phyloP scores from a whole-genome alignment of 2,329 filamentous ascomycete species.

The Diplocarpon mali region DNA sequence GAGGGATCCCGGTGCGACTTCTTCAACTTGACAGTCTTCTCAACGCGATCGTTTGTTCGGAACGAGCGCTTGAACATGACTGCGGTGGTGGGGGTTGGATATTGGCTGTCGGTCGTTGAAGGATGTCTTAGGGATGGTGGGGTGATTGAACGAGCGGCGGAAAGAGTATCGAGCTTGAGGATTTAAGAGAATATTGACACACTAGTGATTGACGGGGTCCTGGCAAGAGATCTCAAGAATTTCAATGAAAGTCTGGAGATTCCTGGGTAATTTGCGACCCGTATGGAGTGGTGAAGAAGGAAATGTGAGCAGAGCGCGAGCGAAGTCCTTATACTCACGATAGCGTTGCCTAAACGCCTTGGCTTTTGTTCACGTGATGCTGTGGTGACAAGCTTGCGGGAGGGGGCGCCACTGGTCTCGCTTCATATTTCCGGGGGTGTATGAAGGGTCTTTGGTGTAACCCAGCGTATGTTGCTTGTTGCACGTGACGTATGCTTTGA shows the following conservation, averaged over 20 bases:
- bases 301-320: slow-evolving; percentile 13
- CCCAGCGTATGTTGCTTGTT: no score
- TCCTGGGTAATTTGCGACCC: slow-evolving; percentile 28
- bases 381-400: not conserved
- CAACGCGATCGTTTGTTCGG: slow-evolving; percentile 71
- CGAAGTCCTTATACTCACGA: slow-evolving; percentile 7
- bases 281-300: slow-evolving; percentile 27
- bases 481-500: no score
- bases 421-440: no score
- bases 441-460: no score
- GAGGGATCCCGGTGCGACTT: slow-evolving; percentile 67
- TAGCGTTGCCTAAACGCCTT: slow-evolving; percentile 7
- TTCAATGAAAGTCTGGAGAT: slow-evolving; percentile 29
- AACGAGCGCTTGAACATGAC: slow-evolving; percentile 92
- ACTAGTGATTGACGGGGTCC: slow-evolving; percentile 30
- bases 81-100: slow-evolving; percentile 20
- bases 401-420: no score
- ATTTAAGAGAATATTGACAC: slow-evolving; percentile 20
- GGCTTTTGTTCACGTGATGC: slow-evolving; percentile 9
- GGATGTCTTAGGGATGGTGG: slow-evolving; percentile 16
- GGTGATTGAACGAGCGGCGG: slow-evolving; percentile 26
- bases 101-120: slow-evolving; percentile 15
- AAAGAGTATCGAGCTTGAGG: slow-evolving; percentile 25
- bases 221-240: slow-evolving; percentile 28
- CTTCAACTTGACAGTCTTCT: slow-evolving; percentile 78